Conservation (phyloP, 768 basidiomycete genomes). For the Tricholomella constricta region DNA sequence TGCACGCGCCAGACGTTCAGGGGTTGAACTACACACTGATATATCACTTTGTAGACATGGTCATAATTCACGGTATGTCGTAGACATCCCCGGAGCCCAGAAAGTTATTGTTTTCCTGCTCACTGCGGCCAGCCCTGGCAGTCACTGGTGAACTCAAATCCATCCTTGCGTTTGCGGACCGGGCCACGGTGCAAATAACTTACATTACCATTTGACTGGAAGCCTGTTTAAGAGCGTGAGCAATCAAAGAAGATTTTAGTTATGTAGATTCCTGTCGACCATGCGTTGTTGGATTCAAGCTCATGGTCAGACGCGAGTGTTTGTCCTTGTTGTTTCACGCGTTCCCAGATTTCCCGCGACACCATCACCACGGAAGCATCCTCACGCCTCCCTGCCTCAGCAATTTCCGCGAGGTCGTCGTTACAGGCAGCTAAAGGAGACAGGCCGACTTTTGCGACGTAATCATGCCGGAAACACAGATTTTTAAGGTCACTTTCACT, state of each 20-base stretch:
- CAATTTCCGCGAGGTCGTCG: constrained; percentile 1
- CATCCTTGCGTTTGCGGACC: constrained; percentile 38
- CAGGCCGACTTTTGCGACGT: background rate
- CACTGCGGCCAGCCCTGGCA: no score
- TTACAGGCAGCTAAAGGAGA: background rate
- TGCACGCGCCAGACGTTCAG: constrained; percentile 30
- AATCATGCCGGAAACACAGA: constrained; percentile 79
- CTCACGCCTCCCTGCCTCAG: constrained; percentile 3
- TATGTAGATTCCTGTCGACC: no score
- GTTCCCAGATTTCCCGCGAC: constrained; percentile 34
- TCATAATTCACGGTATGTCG: constrained; percentile 17
- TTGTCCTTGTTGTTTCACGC: constrained; percentile 45
- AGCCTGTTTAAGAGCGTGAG: no score
- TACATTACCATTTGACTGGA: no score
- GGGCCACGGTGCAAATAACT: constrained; percentile 45
- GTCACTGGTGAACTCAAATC: constrained; percentile 46
- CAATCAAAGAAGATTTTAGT: no score
- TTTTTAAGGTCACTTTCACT: constrained; percentile 71
- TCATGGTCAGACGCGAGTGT: constrained; percentile 13
- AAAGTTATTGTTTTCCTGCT: no score
- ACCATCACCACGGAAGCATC: constrained; percentile 14
- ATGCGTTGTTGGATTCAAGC: no score
- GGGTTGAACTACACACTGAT: constrained; percentile 23
- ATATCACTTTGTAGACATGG: constrained; percentile 35
- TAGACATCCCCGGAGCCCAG: background rate